Evolutionary conservation across 805 yeast genomes (phyloP).

Genomic region (Candida koratica): DNA sequence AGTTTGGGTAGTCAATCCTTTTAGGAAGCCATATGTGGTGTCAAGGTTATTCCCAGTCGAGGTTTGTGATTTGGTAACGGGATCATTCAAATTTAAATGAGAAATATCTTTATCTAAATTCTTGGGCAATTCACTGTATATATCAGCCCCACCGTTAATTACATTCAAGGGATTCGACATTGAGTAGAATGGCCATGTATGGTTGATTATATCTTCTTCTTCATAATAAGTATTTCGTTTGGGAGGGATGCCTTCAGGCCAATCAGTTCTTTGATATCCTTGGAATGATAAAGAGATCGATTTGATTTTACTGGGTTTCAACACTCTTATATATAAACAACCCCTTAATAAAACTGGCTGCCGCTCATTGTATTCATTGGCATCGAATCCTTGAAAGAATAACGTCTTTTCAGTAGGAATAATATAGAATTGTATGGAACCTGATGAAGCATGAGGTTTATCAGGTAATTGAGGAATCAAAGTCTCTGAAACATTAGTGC

Average conservation of each 20-base stretch:
- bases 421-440: conserved; percentile 65
- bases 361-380: conserved; percentile 55
- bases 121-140: conserved; percentile 29
- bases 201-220: conserved; percentile 60
- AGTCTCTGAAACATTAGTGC: conserved; percentile 14
- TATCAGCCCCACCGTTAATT: conserved; percentile 46
- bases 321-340: conserved; percentile 61
- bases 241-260: conserved; percentile 99
- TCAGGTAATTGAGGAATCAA: conserved; percentile 47
- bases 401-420: conserved; percentile 76
- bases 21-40: conserved; percentile 19
- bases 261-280: conserved; percentile 77
- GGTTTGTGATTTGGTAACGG: conserved; percentile 16
- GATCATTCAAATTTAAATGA: conserved; percentile 32
- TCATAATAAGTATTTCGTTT: conserved; percentile 67
- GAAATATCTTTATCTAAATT: conserved; percentile 29
- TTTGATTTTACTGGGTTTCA: conserved; percentile 71
- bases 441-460: conserved; percentile 57
- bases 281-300: conserved; percentile 55
- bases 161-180: conserved; percentile 18
- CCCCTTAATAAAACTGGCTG: conserved; percentile 85
- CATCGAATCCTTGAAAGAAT: conserved; percentile 77
- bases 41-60: conserved; percentile 6
- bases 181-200: conserved; percentile 85
- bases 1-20: conserved; percentile 25